Base-by-base conservation (phyloP, 169 alveolate genomes). In the Eimeria praecox region DNA sequence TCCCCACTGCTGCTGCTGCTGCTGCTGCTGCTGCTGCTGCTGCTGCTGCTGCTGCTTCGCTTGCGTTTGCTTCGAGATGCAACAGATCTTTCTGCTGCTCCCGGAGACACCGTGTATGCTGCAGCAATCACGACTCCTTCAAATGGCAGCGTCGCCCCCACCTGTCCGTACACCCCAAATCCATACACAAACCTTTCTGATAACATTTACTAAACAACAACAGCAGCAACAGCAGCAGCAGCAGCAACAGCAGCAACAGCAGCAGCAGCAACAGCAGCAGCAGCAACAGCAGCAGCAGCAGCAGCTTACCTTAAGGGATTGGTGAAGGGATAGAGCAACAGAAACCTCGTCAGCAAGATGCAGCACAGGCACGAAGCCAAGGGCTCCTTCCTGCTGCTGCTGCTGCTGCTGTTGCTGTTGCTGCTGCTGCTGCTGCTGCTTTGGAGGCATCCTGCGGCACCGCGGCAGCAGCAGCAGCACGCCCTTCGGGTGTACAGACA, bases 401-500 rank as follows among this genome's bases (percentile, higher is more conserved):
- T 69, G 80, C 80, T 69, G 80, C 46, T 69, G 80, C 46, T 69
- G 80, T 3, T 69, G 80, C 46, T 69, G 80, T 18, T 69, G 80
- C 3, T 69, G 80, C 80, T 69, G 80, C 80, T 69, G 49, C 80
- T 69, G 80, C 8, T 73, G 85, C 85, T 73, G 85, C 87, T 77
- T 77, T 30, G 87, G n/a, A 38, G 46, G 35, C 33, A 16, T 33
- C 62, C 33, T 42, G 87, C 87, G 87, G 59, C 59, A 42, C 56
- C 54, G 46, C 24, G 30, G 87, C 87, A 77, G 87, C 87, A 77
- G 87, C 52, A 77, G 87, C 52, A 77, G 59, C 62, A 77, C 87
- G 10, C 87, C 87, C 62, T 77, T 77, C 87, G 35, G 35, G 59
- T 77, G 87, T 42, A 77, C 87, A 35, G 87, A 77, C 59, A 77